These are phyloP conservation scores for Alternaria sp. DNA, from an alignment of 2,329 filamentous ascomycete genomes.

Conservation along the genomic window DNA sequence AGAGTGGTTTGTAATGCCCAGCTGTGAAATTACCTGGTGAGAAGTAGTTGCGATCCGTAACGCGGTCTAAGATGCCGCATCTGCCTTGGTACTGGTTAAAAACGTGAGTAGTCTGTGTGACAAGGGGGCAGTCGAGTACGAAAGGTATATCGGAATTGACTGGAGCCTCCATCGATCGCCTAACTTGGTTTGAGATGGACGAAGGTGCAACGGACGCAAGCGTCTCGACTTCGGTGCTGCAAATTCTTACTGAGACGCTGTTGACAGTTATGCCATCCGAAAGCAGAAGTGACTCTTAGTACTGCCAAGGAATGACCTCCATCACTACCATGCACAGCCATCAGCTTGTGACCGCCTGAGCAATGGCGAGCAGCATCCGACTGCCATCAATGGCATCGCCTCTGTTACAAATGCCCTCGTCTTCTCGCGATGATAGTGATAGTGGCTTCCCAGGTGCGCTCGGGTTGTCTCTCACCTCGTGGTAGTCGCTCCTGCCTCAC, in stretches of 20 bases:
- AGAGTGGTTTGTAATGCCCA: background rate
- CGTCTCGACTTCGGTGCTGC: background rate
- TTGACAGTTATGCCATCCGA: background rate
- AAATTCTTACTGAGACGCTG: background rate
- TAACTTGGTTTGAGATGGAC: background rate
- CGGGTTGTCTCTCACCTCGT: background rate
- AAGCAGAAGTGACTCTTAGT: background rate
- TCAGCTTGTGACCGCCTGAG: background rate
- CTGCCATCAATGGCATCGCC: background rate
- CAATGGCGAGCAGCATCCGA: background rate
- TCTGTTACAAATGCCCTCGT: background rate
- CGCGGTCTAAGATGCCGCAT: background rate
- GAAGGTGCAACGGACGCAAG: background rate
- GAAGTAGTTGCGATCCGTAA: background rate
- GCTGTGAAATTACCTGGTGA: background rate
- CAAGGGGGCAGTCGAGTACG: background rate
- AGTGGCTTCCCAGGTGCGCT: background rate
- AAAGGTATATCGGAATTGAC: background rate
- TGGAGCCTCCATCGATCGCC: background rate
- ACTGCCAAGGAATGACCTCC: background rate
- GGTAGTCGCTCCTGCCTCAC: conserved; percentile 12
- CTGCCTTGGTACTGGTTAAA: conserved; percentile 4
- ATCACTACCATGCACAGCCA: background rate
- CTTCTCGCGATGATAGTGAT: background rate
- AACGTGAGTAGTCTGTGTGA: background rate